These are phyloP conservation scores for Bisporella sp. DNA, from an alignment of 2,329 filamentous ascomycete species.

Conservation along the genomic window DNA sequence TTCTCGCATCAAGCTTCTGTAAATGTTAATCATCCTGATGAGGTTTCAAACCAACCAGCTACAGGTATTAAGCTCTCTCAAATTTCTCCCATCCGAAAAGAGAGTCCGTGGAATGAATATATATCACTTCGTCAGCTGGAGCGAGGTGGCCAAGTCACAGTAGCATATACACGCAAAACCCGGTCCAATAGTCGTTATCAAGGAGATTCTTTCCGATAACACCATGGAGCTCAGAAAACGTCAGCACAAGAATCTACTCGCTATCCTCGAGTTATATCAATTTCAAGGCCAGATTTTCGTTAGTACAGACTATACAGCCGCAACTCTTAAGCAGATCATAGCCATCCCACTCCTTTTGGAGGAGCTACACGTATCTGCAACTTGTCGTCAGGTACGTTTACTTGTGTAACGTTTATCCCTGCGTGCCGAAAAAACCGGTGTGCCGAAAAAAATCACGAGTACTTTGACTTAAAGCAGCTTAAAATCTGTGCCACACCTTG, in stretches of 20 bases:
- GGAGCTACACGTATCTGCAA: conserved; percentile 8
- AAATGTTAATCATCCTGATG: no score
- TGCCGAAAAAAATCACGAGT: no score
- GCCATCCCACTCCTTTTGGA: conserved; percentile 6
- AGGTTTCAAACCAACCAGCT: no score
- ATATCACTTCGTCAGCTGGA: conserved; percentile 6
- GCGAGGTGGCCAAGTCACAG: conserved; percentile 7
- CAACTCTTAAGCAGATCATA: conserved; percentile 9
- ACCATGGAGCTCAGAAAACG: conserved; percentile 6
- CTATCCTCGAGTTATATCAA: conserved; percentile 6
- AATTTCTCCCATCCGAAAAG: no score
- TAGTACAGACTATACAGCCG: conserved; percentile 10
- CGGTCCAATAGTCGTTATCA: conserved; percentile 6
- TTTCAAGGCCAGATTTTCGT: conserved; percentile 7
- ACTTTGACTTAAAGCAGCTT: no score
- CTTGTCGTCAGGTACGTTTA: no score
- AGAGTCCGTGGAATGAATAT: no score
- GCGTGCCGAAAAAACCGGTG: no score
- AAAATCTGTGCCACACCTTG: no score
- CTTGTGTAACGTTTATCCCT: no score
- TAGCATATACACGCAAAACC: conserved; percentile 6
- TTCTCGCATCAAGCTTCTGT: no score
- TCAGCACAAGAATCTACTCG: conserved; percentile 7
- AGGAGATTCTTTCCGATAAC: conserved; percentile 4
- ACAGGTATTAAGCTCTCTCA: no score